Evolutionary conservation across 257 asterid species (phyloP), one percentile per base, ranked within the genome.

Genomic region (Capsicum rhomboideum): DNA sequence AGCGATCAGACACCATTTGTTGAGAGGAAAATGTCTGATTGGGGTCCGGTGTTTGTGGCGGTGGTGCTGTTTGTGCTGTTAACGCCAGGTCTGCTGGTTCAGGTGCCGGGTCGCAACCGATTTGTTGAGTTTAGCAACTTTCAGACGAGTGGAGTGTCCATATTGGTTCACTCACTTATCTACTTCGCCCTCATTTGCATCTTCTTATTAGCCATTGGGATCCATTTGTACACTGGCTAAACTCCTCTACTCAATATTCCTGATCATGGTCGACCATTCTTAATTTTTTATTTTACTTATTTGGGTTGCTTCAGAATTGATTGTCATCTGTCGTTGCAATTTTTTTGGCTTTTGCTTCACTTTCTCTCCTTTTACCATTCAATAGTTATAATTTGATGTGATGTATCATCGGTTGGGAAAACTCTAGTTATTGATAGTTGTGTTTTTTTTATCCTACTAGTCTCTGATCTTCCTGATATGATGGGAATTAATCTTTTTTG

Each of bases 31-130:
- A 95, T 94, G 98, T 82, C 98, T 6, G 98, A 96, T 85, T 96
- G 98, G 99, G 99, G 97, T 14, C 98, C 98, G 26, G 97, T 93
- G 59, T 91, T 94, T 78, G 97, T 94, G 18, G 95, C 94, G 20
- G 95, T 94, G 88, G 94, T 96, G 89, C 92, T 94, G 81, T 96
- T 94, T 85, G 91, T 94, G 53, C 89, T 94, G 90, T 81, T 96
- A 50, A 91, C 95, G 4, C 98, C 98, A 49, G 98, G 99, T 14
- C 88, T 96, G 82, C 91, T 96, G 87, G 85, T 96, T 85, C 99
- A 96, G 92, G 75, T 93, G 1, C 98, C 99, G 10, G 97, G 95
- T 63, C 93, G 85, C 21, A 91, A 55, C 83, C 91, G 98, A 40
- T 87, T 90, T 61, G 90, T 94, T 3, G 98, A 94, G 90, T 96